Evolutionary conservation across 2,329 filamentous ascomycete genomes (phyloP).

Genomic region (Didymella glomerata): DNA sequence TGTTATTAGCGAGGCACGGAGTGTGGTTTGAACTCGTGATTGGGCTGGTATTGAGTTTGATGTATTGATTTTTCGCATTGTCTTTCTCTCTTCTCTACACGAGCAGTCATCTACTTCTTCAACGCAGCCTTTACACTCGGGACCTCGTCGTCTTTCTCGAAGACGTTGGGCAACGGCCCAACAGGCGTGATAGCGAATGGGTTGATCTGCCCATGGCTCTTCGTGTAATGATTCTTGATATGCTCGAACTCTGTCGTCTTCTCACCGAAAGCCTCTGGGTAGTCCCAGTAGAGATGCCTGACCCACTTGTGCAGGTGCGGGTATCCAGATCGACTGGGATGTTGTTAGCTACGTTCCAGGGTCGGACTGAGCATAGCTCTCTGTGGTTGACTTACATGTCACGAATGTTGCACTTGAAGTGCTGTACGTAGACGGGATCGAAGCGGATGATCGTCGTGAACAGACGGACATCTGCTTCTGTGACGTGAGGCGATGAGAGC

Average conservation of each 20-base stretch:
- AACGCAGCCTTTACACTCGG: constrained; percentile 57
- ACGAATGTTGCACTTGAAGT: constrained; percentile 81
- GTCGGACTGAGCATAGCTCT: neutral
- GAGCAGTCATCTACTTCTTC: neutral
- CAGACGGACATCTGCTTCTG: constrained; percentile 61
- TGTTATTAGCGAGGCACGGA: neutral
- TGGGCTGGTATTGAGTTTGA: too few relatives aligned
- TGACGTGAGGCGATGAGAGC: constrained; percentile 54
- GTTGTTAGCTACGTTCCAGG: neutral
- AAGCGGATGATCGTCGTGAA: constrained; percentile 70
- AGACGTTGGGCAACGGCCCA: constrained; percentile 82
- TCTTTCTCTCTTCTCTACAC: neutral
- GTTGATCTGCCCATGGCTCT: constrained; percentile 72
- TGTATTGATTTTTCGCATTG: too few relatives aligned
- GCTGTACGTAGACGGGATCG: constrained; percentile 63
- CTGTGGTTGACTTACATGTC: constrained; percentile 64
- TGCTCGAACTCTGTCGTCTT: constrained; percentile 94
- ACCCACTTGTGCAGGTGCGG: constrained; percentile 83
- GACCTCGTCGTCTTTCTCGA: constrained; percentile 82
- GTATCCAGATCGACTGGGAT: constrained; percentile 70
- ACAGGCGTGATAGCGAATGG: constrained; percentile 78
- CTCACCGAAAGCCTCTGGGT: constrained; percentile 77
- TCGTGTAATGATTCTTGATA: constrained; percentile 84
- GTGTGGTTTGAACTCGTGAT: too few relatives aligned
- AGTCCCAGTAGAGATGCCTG: constrained; percentile 74